Conservation (phyloP, 768 basidiomycete genomes). For the Plicaturopsis crispa region DNA sequence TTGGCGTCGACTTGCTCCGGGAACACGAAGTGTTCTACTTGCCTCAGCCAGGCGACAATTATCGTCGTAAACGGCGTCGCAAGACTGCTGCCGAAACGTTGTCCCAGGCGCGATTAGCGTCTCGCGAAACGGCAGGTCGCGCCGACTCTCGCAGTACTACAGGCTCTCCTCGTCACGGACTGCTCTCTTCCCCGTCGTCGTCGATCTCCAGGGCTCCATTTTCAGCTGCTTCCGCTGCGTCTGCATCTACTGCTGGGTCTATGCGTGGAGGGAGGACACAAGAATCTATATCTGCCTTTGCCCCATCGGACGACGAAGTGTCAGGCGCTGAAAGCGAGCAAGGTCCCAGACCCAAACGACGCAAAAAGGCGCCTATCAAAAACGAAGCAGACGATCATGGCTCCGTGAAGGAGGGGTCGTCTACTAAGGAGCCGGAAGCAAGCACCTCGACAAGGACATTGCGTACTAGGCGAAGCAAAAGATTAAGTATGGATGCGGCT, state of each 20-base stretch:
- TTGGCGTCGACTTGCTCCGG: slow-evolving; percentile 56
- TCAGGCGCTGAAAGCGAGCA: slow-evolving; percentile 19
- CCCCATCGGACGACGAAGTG: slow-evolving; percentile 20
- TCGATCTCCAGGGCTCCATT: slow-evolving; percentile 17
- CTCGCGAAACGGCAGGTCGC: slow-evolving; percentile 9
- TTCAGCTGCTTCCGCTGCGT: slow-evolving; percentile 22
- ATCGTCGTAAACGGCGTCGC: slow-evolving; percentile 3
- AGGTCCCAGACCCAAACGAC: slow-evolving; percentile 18
- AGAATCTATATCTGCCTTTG: too few relatives aligned
- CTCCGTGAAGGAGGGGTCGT: too few relatives aligned
- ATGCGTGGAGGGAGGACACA: too few relatives aligned
- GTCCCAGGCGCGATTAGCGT: too few relatives aligned
- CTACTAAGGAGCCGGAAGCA: too few relatives aligned
- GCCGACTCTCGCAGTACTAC: slow-evolving; percentile 11
- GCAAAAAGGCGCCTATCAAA: slow-evolving; percentile 16
- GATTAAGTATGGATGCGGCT: slow-evolving; percentile 24
- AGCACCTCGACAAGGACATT: too few relatives aligned
- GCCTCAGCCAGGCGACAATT: slow-evolving; percentile 40
- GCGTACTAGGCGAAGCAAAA: slow-evolving; percentile 17
- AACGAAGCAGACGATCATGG: too few relatives aligned
- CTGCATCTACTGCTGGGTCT: slow-evolving; percentile 20
- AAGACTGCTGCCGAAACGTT: too few relatives aligned
- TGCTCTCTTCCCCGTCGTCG: slow-evolving; percentile 14
- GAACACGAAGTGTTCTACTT: slow-evolving; percentile 63
- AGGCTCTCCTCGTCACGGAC: slow-evolving; percentile 20